Conservation (phyloP, 306 rosid genomes). For the Cyclanthera cordifolia region DNA sequence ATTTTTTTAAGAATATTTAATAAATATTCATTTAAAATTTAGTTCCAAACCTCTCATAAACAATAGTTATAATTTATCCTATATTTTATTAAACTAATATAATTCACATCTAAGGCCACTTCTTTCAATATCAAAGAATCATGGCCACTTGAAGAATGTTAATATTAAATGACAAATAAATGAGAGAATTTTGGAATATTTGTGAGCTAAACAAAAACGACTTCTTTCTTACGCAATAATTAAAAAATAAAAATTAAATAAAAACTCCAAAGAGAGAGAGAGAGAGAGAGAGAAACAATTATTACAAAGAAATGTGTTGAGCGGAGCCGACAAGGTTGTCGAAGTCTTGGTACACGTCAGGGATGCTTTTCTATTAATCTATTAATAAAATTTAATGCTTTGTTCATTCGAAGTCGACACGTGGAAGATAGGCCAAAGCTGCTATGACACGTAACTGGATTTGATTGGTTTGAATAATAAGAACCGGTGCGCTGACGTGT, state of each 20-base stretch:
- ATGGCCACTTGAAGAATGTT: not conserved
- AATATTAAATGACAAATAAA: not conserved
- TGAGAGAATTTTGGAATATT: slow-evolving; percentile 6
- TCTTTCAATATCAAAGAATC: not conserved
- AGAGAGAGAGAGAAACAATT: too few relatives aligned
- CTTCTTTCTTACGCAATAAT: slow-evolving; percentile 11
- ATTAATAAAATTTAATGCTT: not conserved
- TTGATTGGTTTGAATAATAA: slow-evolving; percentile 16
- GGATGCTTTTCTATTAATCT: slow-evolving; percentile 13
- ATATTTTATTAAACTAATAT: too few relatives aligned
- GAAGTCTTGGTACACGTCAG: slow-evolving; percentile 24
- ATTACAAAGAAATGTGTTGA: not conserved
- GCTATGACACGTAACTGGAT: slow-evolving; percentile 11
- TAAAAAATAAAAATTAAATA: too few relatives aligned
- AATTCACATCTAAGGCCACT: too few relatives aligned
- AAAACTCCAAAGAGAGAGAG: too few relatives aligned
- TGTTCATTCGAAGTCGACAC: too few relatives aligned
- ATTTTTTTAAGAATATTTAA: too few relatives aligned
- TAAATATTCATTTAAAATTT: too few relatives aligned
- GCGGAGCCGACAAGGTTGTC: slow-evolving; percentile 24
- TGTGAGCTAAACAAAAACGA: not conserved
- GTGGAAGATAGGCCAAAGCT: not conserved
- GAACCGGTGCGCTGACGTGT: slow-evolving; percentile 51
- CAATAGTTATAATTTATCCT: too few relatives aligned
- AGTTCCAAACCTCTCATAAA: too few relatives aligned